Base-by-base conservation (phyloP, 192 early-diverging fungal species). In the Coemansia sp. region DNA sequence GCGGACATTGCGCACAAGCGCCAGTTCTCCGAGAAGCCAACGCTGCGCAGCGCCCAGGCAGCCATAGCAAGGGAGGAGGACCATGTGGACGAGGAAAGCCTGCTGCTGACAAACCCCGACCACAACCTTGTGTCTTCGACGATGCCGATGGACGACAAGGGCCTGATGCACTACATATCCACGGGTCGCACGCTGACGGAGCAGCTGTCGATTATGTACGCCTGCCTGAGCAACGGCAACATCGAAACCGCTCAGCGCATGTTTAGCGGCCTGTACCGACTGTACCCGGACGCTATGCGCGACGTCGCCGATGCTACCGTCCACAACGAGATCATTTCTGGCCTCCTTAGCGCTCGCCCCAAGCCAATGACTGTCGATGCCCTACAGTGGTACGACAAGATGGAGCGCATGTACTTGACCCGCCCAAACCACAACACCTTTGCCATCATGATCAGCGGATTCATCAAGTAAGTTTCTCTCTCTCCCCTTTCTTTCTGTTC, bases 291-390 rank as follows among this genome's bases (percentile, higher is more conserved):
- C 29, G 91, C 92, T 52, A 91, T 92, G 90, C 65, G 79, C 36
- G 76, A 89, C 32, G 71, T 86, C 13, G 86, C 85, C 5, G 89
- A 92, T 40, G 88, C 85, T 13, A 75, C 83, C 14, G 77, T 94
- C 42, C 85, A 94, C 70, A 97, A 97, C 71, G 86, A 89, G 36
- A 91, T 97, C 35, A 73, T 97, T n/a, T 86, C 89, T 50, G 89
- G 87, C 9, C 85, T 91, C 49, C 69, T 89, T 53, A 69, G 70
- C n/a, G 81, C 66, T 25, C 60, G 73, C 54, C 83, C 86, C 3
- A 71, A 60, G 13, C 85, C 89, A 23, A 57, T 81, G 34, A 83
- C 83, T 25, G 73, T 76, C 13, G 75, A 83, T 36, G 89, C 90
- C 5, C 64, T 90, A 20, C 73, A 85, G 38, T 93, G 93, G 95